phyloP scores from a whole-genome alignment of 805 yeast species.

The Candida easanensis region DNA sequence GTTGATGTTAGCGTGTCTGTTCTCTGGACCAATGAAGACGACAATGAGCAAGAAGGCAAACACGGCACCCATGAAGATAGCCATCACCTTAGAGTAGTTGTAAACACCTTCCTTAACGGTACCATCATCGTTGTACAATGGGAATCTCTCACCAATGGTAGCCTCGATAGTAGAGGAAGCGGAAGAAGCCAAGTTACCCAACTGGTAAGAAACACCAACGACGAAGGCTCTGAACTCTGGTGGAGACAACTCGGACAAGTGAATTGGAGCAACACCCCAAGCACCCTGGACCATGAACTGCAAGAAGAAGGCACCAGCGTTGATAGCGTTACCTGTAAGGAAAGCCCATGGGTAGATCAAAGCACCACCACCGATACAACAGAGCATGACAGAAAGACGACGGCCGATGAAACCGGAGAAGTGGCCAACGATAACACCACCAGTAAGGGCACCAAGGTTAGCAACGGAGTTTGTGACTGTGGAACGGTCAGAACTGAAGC shows the following conservation, averaged over 20 bases:
- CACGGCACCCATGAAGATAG: constrained; percentile 64
- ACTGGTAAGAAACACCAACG: constrained; percentile 61
- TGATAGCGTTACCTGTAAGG: constrained; percentile 43
- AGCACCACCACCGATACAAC: constrained; percentile 57
- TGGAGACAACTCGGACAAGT: constrained; percentile 58
- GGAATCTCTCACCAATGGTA: constrained; percentile 57
- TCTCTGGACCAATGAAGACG: constrained; percentile 60
- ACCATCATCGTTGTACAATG: constrained; percentile 33
- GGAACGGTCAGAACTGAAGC: constrained; percentile 39
- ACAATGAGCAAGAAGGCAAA: constrained; percentile 49
- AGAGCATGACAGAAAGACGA: constrained; percentile 48
- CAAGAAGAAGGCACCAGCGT: constrained; percentile 59
- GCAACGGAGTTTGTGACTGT: constrained; percentile 58
- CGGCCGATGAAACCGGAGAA: constrained; percentile 54
- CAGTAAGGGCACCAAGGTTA: constrained; percentile 55
- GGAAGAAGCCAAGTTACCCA: constrained; percentile 65
- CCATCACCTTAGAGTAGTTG: constrained; percentile 61
- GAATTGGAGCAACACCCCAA: constrained; percentile 67
- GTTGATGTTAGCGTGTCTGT: constrained; percentile 34
- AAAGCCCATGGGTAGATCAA: constrained; percentile 64
- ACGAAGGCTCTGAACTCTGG: constrained; percentile 62
- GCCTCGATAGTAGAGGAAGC: constrained; percentile 68
- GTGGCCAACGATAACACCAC: constrained; percentile 57
- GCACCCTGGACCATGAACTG: constrained; percentile 68
- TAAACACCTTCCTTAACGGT: constrained; percentile 30